Evolutionary conservation across 228 moss, liverwort and hornwort genomes (phyloP).

Genomic region (Sphagnum fallax): DNA sequence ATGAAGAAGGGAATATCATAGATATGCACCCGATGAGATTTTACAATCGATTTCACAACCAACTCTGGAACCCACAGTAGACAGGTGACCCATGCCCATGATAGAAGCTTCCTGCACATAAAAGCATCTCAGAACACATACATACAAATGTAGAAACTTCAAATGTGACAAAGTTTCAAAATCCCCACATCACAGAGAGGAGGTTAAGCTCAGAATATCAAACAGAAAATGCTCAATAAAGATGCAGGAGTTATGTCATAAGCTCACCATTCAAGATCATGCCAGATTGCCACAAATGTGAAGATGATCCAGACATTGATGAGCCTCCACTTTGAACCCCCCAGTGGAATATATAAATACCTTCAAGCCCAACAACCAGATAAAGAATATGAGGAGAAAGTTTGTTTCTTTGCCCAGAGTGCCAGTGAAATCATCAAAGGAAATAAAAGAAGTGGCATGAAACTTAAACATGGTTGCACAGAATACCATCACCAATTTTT

Average conservation of each 20-base stretch:
- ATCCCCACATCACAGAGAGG: too few species aligned
- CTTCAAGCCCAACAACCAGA: constrained; percentile 21
- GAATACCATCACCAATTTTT: too few species aligned
- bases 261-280: constrained; percentile 93
- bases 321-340: constrained; percentile 84
- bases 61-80: constrained; percentile 90
- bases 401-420: not conserved
- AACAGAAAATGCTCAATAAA: too few species aligned
- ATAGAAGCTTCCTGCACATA: constrained; percentile 80
- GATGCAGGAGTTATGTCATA: too few species aligned
- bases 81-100: constrained; percentile 99
- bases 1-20: too few species aligned
- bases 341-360: constrained; percentile 92
- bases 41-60: constrained; percentile 4
- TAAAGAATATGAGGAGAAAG: constrained; percentile 1
- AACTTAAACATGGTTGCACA: not conserved
- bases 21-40: too few species aligned
- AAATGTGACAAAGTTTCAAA: too few species aligned
- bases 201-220: too few species aligned
- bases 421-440: not conserved
- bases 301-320: constrained; percentile 95
- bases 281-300: constrained; percentile 97
- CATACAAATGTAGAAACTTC: too few species aligned
- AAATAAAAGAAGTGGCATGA: too few species aligned
- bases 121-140: not conserved